Conservation (phyloP, 2,329 filamentous ascomycete genomes). For the Triangularia verruculosa region DNA sequence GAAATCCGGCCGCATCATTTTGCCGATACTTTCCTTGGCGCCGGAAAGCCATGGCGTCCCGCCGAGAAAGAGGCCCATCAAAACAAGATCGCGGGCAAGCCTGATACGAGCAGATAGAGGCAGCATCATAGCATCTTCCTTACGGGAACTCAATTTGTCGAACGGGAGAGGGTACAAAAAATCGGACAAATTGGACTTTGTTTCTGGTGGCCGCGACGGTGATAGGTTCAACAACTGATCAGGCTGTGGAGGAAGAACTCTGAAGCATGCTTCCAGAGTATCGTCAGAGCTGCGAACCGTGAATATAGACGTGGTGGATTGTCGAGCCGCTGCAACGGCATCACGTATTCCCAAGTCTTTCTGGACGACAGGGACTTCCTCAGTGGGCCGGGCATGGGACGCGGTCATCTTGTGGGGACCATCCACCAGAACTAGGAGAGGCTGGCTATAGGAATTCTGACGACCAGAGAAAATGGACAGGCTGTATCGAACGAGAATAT, state of each 20-base stretch:
- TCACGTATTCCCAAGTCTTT: neutral
- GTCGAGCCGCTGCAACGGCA: neutral
- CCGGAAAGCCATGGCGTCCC: constrained; percentile 1
- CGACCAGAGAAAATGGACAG: neutral
- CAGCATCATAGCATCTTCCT: neutral
- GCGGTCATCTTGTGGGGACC: neutral
- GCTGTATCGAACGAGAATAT: neutral
- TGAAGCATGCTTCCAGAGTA: neutral
- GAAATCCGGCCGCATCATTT: neutral
- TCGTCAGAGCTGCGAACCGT: neutral
- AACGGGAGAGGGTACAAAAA: neutral
- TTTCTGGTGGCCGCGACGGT: neutral
- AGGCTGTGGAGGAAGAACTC: neutral
- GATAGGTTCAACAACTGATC: neutral
- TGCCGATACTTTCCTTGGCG: neutral
- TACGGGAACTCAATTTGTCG: neutral
- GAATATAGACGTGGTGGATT: neutral
- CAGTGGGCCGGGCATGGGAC: neutral
- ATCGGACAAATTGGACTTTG: neutral
- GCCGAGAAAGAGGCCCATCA: neutral
- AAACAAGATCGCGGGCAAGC: neutral
- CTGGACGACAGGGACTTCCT: too few relatives aligned
- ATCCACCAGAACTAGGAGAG: neutral
- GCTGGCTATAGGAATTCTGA: neutral
- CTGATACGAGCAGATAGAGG: neutral